Evolutionary conservation across 225 moss, liverwort and hornwort genomes (phyloP), one percentile per base, ranked within the genome.

Genomic region (Physcomitrium patens): DNA sequence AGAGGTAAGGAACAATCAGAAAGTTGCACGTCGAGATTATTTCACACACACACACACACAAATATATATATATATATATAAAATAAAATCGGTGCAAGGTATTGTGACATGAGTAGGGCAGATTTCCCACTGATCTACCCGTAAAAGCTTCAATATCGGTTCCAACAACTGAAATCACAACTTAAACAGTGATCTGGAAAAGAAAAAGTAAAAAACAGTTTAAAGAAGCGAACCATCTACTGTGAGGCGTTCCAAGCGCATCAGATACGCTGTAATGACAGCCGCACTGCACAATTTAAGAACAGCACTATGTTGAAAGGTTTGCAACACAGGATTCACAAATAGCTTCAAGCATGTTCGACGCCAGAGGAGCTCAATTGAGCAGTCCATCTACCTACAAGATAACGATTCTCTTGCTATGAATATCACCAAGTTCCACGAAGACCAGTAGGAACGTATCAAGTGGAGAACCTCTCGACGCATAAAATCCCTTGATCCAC

Each of bases 201-300:
- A 46, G 16, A 15, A 12, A n/a, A 22, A 56, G 42, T 11, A 19
- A 45, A 51, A 54, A 10, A 60, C 13, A 43, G 57, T 23, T 70
- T 7, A 50, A 12, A 56, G 79, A 68, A 81, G 42, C 85, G 68
- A 64, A 99, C 99, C 80, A 37, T 88, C 88, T 31, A 83, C 76
- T 19, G 83, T 65, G 43, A 83, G 72, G 42, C 83, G 83, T 76
- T 88, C 83, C 49, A 80, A 80, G 63, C 83, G 80, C 88, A 88
- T 88, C 62, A 88, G 70, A 44, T 83, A 88, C 50, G 88, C 88
- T 50, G 81, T 88, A 9, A 88, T 83, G 24, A 88, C 81, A 81
- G 88, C 85, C 53, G 85, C 88, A 71, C 99, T 99, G 93, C 86
- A 91, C 26, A 22, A 69, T 74, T 51, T 65, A 74, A 74, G 16